A percentile compares a stretch with the other conserved stretches of the same genome.
These are phyloP conservation scores for Drosera capensis DNA, from an alignment of 148 eudicot species.

Conservation along the genomic window DNA sequence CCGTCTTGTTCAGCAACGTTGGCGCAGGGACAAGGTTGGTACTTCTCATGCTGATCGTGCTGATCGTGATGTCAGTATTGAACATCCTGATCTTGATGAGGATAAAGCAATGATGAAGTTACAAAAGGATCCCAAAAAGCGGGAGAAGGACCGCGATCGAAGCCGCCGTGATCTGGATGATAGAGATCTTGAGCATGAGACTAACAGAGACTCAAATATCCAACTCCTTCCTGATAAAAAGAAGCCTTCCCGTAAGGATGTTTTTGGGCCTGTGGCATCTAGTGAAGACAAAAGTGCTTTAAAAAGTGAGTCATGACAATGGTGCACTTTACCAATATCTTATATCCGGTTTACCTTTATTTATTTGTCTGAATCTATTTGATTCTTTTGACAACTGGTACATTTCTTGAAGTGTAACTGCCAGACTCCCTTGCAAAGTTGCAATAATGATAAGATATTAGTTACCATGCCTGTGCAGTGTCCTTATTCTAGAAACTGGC, in stretches of 20 bases:
- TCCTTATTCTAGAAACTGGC: no score
- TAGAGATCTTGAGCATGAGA: slow-evolving; percentile 53
- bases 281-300: slow-evolving; percentile 61
- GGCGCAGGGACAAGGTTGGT: slow-evolving; percentile 49
- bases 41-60: slow-evolving; percentile 23
- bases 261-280: slow-evolving; percentile 24
- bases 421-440: background rate
- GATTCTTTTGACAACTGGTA: background rate
- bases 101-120: slow-evolving; percentile 45
- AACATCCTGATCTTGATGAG: slow-evolving; percentile 59
- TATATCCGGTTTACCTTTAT: background rate
- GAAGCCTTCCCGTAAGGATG: slow-evolving; percentile 58
- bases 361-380: background rate
- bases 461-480: no score
- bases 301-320: slow-evolving; percentile 51
- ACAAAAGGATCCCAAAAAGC: slow-evolving; percentile 74
- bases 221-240: slow-evolving; percentile 54
- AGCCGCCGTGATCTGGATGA: slow-evolving; percentile 53
- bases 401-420: background rate
- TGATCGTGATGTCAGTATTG: slow-evolving; percentile 55
- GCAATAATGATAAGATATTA: background rate
- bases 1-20: slow-evolving; percentile 28
- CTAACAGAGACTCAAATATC: slow-evolving; percentile 30
- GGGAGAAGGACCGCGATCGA: slow-evolving; percentile 75
- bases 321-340: background rate